Percentiles rank a stretch among this genome's conserved stretches.
Evolutionary conservation across 768 basidiomycete genomes (phyloP).

Genomic region (Tricholoma flavovirens): DNA sequence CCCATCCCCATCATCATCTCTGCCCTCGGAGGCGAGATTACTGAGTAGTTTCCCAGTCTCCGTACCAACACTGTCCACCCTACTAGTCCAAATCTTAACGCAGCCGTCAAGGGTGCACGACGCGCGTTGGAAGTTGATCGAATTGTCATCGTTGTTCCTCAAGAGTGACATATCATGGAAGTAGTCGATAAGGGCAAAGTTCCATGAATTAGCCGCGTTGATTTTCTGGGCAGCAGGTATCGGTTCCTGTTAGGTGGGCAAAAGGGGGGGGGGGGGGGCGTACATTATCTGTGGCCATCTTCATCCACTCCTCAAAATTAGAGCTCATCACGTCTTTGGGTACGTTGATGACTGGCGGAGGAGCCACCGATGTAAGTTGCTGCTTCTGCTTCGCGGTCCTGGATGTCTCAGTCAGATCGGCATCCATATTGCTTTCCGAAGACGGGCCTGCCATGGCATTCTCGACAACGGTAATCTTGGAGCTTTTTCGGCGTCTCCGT

Average conservation of each 20-base stretch:
- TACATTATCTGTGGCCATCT: slow-evolving; percentile 98
- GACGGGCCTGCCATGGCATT: slow-evolving; percentile 55
- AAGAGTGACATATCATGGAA: slow-evolving; percentile 97
- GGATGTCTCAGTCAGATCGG: slow-evolving; percentile 38
- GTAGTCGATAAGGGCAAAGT: slow-evolving; percentile 96
- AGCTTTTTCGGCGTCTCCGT: slow-evolving; percentile 73
- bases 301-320: slow-evolving; percentile 99
- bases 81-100: slow-evolving; percentile 98
- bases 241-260: slow-evolving; percentile 4
- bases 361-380: slow-evolving; percentile 55
- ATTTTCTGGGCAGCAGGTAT: slow-evolving; percentile 72
- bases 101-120: slow-evolving; percentile 97
- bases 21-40: slow-evolving; percentile 66
- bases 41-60: slow-evolving; percentile 94
- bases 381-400: slow-evolving; percentile 53
- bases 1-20: slow-evolving; percentile 52
- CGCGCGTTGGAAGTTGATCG: slow-evolving; percentile 99
- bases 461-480: slow-evolving; percentile 54
- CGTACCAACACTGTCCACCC: slow-evolving; percentile 94
- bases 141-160: slow-evolving; percentile 87
- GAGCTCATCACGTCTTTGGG: slow-evolving; percentile 82
- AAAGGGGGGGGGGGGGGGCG: slow-evolving; percentile 23
- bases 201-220: slow-evolving; percentile 96
- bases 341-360: slow-evolving; percentile 54
- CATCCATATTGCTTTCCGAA: slow-evolving; percentile 37